Evolutionary conservation across 83 land plant genomes (phyloP), one percentile per base, ranked within the genome.

Genomic region (Diphasiastrum complanatum): DNA sequence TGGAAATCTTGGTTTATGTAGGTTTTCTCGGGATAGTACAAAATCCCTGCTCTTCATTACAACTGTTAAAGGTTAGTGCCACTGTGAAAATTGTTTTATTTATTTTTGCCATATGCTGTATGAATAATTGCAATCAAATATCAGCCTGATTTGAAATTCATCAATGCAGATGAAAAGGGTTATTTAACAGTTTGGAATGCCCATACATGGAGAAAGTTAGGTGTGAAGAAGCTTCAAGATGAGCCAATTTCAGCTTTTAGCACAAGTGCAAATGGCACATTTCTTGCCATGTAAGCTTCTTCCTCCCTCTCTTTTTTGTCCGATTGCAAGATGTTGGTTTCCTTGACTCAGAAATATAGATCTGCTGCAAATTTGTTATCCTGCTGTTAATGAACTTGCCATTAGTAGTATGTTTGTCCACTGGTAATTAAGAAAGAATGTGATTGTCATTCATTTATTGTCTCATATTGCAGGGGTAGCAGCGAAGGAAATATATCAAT

Each of bases 241-340:
- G 75, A 75, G 23, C 60, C 79, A 5, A 74, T 86, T 37, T 77
- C 83, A 34, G 79, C 97, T 11, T 78, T 91, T 58, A 74, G 47
- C 71, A 78, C 82, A 22, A 78, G 86, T 53, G 16, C 60, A 24
- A 81, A 87, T 75, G 93, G 93, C 31, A 84, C 68, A 34, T 56
- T 63, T 45, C 75, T 91, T 61, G 86, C 86, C 47, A 26, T 81
- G 97, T 90, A 81, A 75, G 60, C 22, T 1, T 32, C 19, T 56
- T 18, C 33, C 1, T 4, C 25, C 12, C 27, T 61, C 31, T 1
- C 3, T 25, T 43, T 19, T 23, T 27, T 43, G 22, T 43, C 11
- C 30, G 1, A 8, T 37, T 26, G 22, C 4, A 29, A 22, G 2
- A 25, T 6, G 1, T 24, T 6, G 30, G 43, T 65, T 51, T 2